phyloP scores from a whole-genome alignment of 257 asterid genomes.

The Ligustrum vulgare region DNA sequence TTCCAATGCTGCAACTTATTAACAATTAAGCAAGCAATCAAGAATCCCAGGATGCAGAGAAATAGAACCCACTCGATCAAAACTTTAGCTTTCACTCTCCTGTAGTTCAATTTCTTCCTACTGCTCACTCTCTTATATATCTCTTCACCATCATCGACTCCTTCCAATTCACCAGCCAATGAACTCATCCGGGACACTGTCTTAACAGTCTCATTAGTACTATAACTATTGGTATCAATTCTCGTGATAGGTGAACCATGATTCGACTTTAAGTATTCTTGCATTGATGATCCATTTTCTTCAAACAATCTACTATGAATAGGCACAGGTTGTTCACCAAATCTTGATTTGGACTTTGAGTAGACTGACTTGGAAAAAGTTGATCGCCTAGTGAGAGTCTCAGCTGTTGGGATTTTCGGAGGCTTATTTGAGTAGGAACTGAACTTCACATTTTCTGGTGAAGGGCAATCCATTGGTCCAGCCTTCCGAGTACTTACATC shows the following conservation, averaged over 20 bases:
- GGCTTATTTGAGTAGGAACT: conserved; percentile 61
- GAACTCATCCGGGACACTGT: conserved; percentile 40
- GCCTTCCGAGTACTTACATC: conserved; percentile 41
- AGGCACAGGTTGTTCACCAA: conserved; percentile 64
- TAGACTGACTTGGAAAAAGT: conserved; percentile 52
- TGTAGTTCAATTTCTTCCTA: conserved; percentile 54
- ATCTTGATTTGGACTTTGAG: conserved; percentile 50
- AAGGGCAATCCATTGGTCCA: conserved; percentile 34
- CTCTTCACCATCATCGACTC: conserved; percentile 63
- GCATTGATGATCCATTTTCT: conserved; percentile 27
- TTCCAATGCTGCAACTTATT: conserved; percentile 32
- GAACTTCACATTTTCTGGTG: conserved; percentile 52
- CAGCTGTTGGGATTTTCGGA: conserved; percentile 64
- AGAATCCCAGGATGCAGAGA: conserved; percentile 52
- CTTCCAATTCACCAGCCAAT: conserved; percentile 49
- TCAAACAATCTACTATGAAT: conserved; percentile 39
- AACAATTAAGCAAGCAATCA: conserved; percentile 54
- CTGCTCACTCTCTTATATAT: conserved; percentile 76
- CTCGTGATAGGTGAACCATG: conserved; percentile 47
- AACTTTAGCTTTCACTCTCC: conserved; percentile 57
- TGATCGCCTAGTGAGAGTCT: conserved; percentile 53
- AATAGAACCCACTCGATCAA: conserved; percentile 67
- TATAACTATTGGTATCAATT: conserved; percentile 25
- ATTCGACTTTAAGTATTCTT: conserved; percentile 34
- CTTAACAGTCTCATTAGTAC: conserved; percentile 39